Evolutionary conservation across 176 grass and related monocot species (phyloP), one percentile per base, ranked within the genome.

Genomic region (Stipa capillata): DNA sequence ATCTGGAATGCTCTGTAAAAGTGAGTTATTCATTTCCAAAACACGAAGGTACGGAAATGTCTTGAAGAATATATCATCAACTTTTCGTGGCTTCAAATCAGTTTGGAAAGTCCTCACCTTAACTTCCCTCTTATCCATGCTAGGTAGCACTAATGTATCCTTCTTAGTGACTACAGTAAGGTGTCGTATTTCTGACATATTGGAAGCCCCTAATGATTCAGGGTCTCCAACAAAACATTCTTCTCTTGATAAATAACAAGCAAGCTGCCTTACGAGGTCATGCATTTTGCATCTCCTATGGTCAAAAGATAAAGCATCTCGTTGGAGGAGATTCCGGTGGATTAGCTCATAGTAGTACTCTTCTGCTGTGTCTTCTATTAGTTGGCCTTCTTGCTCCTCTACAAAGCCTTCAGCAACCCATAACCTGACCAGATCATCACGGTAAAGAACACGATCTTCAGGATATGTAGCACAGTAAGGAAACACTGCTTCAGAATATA

Each of bases 341-440:
- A 89, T 76, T 6, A 94, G 3, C n/a, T 91, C 79, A 5, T 36
- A 17, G 18, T 91, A 91, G 2, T 84, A 91, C 0, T 82, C 62
- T 25, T 88, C 74, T 4, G 62, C 88, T 48, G 58, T 65, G 1
- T 94, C 85, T 72, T 90, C 91, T 16, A 88, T 35, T 3, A 74
- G 23, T 68, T 20, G 14, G 0, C 31, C 59, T 35, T 39, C 16
- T 11, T 65, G 5, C 41, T 69, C 24, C 4, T 61, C 4, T 16
- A 88, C 13, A 24, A 94, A 80, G 0, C 85, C 85, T 80, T 86
- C 88, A 24, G 85, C 85, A 3, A 89, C 25, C 85, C 88, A 94
- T 10, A 33, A 6, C 20, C 42, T 60, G 0, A 55, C 21, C 69
- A 94, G 63, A 28, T 81, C 8, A 2, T 48, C 0, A 14, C 62